These are phyloP conservation scores for Pseudogymnoascus sp. DNA, from an alignment of 2,329 filamentous ascomycete genomes.

Conservation along the genomic window DNA sequence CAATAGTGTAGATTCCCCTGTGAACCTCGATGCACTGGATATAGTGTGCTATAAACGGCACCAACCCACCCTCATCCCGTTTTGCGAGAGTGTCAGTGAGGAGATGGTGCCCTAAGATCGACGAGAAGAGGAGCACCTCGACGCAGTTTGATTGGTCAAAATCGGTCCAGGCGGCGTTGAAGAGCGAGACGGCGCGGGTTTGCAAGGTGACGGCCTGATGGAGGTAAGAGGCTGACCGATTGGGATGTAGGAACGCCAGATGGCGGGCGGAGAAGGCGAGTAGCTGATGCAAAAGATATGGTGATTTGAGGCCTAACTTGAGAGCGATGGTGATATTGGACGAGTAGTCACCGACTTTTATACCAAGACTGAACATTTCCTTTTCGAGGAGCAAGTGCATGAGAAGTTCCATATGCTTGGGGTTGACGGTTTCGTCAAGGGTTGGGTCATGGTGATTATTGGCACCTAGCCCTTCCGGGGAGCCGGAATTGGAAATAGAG, in stretches of 20 bases:
- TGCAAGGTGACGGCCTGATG: slow-evolving; percentile 30
- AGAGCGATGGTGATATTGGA: slow-evolving; percentile 22
- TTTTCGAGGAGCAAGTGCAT: slow-evolving; percentile 27
- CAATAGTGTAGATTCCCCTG: slow-evolving; percentile 20
- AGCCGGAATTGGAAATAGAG: neutral
- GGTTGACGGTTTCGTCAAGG: slow-evolving; percentile 26
- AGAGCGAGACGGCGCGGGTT: slow-evolving; percentile 26
- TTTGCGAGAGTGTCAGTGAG: slow-evolving; percentile 31
- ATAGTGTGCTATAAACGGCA: slow-evolving; percentile 29
- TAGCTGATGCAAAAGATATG: slow-evolving; percentile 34
- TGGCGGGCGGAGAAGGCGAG: slow-evolving; percentile 35
- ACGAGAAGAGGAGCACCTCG: slow-evolving; percentile 32
- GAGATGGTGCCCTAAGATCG: slow-evolving; percentile 32
- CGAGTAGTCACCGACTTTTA: slow-evolving; percentile 19
- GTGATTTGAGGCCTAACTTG: slow-evolving; percentile 24
- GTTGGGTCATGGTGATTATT: neutral
- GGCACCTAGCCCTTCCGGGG: neutral
- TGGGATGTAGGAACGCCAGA: slow-evolving; percentile 28
- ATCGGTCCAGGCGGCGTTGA: slow-evolving; percentile 24
- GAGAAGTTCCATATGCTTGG: slow-evolving; percentile 34
- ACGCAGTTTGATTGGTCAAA: slow-evolving; percentile 30
- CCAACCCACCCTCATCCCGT: slow-evolving; percentile 21
- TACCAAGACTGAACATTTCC: slow-evolving; percentile 26
- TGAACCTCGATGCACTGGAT: slow-evolving; percentile 27
- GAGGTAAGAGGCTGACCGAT: slow-evolving; percentile 22